phyloP scores from a whole-genome alignment of 345 rosid genomes.

The Corchorus capsularis region DNA sequence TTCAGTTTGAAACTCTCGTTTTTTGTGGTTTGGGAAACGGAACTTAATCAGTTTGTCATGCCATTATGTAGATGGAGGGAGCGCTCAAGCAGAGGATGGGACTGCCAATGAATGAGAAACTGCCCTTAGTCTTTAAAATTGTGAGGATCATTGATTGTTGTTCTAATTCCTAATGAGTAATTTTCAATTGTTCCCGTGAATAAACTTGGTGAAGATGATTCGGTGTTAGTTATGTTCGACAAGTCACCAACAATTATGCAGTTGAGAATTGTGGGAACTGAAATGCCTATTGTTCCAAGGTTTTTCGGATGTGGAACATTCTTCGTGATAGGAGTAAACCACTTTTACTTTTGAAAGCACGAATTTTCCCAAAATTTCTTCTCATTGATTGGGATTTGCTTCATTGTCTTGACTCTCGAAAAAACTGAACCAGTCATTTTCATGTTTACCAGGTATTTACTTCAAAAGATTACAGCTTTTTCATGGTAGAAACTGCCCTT shows the following conservation, averaged over 20 bases:
- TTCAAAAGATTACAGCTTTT: not conserved
- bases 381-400: not conserved
- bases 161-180: constrained; percentile 37
- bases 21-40: not conserved
- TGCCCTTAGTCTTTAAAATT: constrained; percentile 17
- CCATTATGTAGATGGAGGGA: constrained; percentile 54
- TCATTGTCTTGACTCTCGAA: not conserved
- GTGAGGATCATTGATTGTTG: constrained; percentile 33
- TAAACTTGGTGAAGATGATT: constrained; percentile 33
- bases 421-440: not conserved
- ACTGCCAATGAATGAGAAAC: constrained; percentile 41
- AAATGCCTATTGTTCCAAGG: constrained; percentile 18
- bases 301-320: constrained; percentile 19
- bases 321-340: constrained; percentile 20
- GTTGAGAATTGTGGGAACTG: constrained; percentile 23
- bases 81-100: constrained; percentile 59
- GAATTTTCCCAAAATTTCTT: not conserved
- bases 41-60: not conserved
- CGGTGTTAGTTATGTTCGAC: constrained; percentile 24
- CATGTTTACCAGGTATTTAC: not conserved
- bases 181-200: constrained; percentile 33
- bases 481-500: too few relatives aligned
- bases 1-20: not conserved
- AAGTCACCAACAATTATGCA: constrained; percentile 23
- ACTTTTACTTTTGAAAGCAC: not conserved